Evolutionary conservation across 2,329 filamentous ascomycete species (phyloP).

Genomic region (Parascedosporium putredinis): DNA sequence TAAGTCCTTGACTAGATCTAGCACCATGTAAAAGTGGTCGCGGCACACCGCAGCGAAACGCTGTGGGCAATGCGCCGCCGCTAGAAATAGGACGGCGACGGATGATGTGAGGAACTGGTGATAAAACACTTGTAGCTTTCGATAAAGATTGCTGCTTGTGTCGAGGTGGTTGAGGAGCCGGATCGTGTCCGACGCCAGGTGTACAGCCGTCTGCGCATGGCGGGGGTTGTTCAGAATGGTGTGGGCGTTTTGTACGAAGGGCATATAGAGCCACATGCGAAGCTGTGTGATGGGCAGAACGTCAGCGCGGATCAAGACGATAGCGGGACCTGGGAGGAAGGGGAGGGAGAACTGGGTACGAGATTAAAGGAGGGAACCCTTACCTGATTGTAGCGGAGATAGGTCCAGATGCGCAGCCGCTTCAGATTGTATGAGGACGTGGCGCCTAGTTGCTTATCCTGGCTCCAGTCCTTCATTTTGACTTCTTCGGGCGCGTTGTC

Average conservation of each 20-base stretch:
- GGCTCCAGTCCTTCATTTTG: slow-evolving; percentile 48
- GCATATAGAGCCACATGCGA: slow-evolving; percentile 79
- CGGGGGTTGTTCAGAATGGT: slow-evolving; percentile 68
- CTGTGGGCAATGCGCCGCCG: slow-evolving; percentile 63
- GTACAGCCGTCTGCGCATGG: slow-evolving; percentile 64
- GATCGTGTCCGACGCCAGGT: slow-evolving; percentile 68
- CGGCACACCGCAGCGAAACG: slow-evolving; percentile 59
- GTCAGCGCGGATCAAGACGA: slow-evolving; percentile 1
- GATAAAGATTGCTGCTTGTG: slow-evolving; percentile 61
- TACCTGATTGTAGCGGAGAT: slow-evolving; percentile 72
- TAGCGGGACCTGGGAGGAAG: background rate
- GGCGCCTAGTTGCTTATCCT: slow-evolving; percentile 39
- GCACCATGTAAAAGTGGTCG: slow-evolving; percentile 68
- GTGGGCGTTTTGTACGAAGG: slow-evolving; percentile 72
- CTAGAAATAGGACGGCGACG: slow-evolving; percentile 65
- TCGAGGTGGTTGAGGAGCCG: slow-evolving; percentile 61
- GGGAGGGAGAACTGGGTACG: background rate
- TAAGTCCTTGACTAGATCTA: slow-evolving; percentile 64
- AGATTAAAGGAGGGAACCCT: no score
- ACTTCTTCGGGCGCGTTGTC: slow-evolving; percentile 56
- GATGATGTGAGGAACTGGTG: slow-evolving; percentile 71
- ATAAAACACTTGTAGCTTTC: slow-evolving; percentile 63
- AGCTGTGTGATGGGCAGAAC: slow-evolving; percentile 36
- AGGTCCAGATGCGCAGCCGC: slow-evolving; percentile 72
- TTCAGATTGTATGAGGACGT: slow-evolving; percentile 55